Evolutionary conservation across 164 flowering plant species (phyloP).

Genomic region (Liquidambar formosana): DNA sequence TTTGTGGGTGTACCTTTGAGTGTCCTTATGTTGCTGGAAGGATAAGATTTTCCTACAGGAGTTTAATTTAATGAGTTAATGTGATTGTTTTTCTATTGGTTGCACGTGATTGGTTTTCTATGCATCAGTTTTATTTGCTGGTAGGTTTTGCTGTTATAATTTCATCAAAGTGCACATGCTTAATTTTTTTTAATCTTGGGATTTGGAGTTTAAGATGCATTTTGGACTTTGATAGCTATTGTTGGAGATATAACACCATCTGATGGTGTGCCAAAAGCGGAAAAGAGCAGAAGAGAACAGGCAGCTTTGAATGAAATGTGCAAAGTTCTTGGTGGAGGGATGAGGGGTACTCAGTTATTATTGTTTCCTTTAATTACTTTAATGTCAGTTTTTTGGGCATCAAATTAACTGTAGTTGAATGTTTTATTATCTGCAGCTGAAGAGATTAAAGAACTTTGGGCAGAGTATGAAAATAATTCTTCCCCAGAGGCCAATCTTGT

Average conservation of each 20-base stretch:
- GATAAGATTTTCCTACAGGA: too few species aligned
- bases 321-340: slow-evolving; percentile 69
- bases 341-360: slow-evolving; percentile 60
- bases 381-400: background rate
- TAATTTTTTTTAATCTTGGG: background rate
- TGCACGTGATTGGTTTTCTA: background rate
- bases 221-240: slow-evolving; percentile 56
- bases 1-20: background rate
- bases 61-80: too few species aligned
- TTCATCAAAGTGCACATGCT: background rate
- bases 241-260: slow-evolving; percentile 96
- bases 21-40: background rate
- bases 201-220: background rate
- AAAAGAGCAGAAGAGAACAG: background rate
- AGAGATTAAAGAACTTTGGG: slow-evolving; percentile 91
- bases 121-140: background rate
- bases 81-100: too few species aligned
- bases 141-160: background rate
- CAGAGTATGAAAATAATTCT: slow-evolving; percentile 87
- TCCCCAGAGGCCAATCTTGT: slow-evolving; percentile 88
- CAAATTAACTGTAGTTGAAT: background rate
- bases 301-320: background rate
- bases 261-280: background rate
- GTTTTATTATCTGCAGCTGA: slow-evolving; percentile 59
- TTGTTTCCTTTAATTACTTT: slow-evolving; percentile 7